These are phyloP conservation scores for Neurospora tetraspora DNA, from an alignment of 495 filamentous ascomycete genomes.

Conservation along the genomic window DNA sequence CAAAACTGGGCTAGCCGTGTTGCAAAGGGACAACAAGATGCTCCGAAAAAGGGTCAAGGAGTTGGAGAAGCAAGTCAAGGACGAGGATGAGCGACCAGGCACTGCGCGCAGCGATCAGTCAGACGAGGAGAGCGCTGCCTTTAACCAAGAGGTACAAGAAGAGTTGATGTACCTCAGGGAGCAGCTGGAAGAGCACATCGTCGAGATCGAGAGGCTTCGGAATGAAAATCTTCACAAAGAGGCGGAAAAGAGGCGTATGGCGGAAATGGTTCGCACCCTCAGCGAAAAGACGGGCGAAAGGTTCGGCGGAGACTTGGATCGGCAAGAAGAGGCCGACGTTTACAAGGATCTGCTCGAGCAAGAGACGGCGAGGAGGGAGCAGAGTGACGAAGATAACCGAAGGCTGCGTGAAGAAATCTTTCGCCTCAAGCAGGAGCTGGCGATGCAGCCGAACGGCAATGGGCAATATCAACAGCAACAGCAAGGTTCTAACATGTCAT, in stretches of 20 bases:
- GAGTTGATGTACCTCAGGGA: slow-evolving; percentile 78
- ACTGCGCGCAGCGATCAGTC: slow-evolving; percentile 39
- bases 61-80: slow-evolving; percentile 73
- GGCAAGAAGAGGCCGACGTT: slow-evolving; percentile 82
- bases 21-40: slow-evolving; percentile 79
- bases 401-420: slow-evolving; percentile 77
- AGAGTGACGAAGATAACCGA: slow-evolving; percentile 80
- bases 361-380: slow-evolving; percentile 80
- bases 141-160: slow-evolving; percentile 65
- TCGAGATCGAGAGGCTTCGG: slow-evolving; percentile 69
- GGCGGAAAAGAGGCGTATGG: slow-evolving; percentile 70
- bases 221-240: slow-evolving; percentile 67
- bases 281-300: slow-evolving; percentile 50
- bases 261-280: slow-evolving; percentile 65
- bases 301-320: slow-evolving; percentile 54
- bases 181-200: slow-evolving; percentile 68
- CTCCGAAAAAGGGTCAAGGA: slow-evolving; percentile 70
- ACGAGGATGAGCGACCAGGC: slow-evolving; percentile 53
- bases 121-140: slow-evolving; percentile 39
- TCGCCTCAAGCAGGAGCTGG: slow-evolving; percentile 56
- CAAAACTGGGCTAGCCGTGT: slow-evolving; percentile 75
- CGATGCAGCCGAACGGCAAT: slow-evolving; percentile 17
- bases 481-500: slow-evolving; percentile 42
- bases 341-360: slow-evolving; percentile 94
- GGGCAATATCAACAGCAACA: slow-evolving; percentile 39